A percentile compares a stretch with the other conserved stretches of the same genome.
Evolutionary conservation across 1,139 yeast genomes (phyloP).

Genomic region (Geotrichum histeridarum): DNA sequence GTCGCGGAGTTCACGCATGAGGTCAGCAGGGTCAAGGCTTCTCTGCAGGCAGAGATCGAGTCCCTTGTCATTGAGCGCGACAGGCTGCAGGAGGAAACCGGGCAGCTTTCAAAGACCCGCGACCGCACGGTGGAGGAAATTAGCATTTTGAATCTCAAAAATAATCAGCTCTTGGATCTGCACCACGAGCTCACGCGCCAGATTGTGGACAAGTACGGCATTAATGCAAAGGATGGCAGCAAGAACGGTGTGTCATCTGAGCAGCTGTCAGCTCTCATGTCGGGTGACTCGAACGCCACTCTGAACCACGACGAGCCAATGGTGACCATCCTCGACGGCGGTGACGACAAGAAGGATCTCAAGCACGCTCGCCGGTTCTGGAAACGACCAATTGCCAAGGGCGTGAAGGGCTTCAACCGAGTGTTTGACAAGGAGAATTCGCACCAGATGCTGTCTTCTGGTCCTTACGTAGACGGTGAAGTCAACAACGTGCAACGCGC

Average conservation of each 20-base stretch:
- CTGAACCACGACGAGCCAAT: slow-evolving; percentile 29
- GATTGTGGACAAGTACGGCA: slow-evolving; percentile 36
- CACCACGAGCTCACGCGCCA: slow-evolving; percentile 38
- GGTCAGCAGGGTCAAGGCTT: slow-evolving; percentile 28
- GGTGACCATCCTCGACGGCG: slow-evolving; percentile 34
- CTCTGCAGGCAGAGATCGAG: slow-evolving; percentile 35
- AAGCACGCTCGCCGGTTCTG: slow-evolving; percentile 34
- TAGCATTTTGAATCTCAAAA: slow-evolving; percentile 33
- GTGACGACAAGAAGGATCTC: slow-evolving; percentile 26
- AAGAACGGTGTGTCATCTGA: slow-evolving; percentile 3
- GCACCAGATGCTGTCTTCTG: slow-evolving; percentile 8
- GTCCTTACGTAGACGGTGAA: slow-evolving; percentile 18
- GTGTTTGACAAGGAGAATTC: slow-evolving; percentile 33
- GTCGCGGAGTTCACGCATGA: slow-evolving; percentile 30
- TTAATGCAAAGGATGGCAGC: slow-evolving; percentile 13
- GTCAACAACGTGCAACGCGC: slow-evolving; percentile 20
- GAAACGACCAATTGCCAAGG: slow-evolving; percentile 39
- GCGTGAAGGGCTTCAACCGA: slow-evolving; percentile 35
- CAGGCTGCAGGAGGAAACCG: slow-evolving; percentile 33
- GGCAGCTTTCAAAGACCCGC: slow-evolving; percentile 28
- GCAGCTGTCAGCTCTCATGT: slow-evolving; percentile 4
- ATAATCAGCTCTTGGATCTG: slow-evolving; percentile 38
- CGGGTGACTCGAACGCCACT: slow-evolving; percentile 5
- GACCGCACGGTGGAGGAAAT: slow-evolving; percentile 35
- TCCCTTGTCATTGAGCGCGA: slow-evolving; percentile 34